These are phyloP conservation scores for Colletotrichum sansevieriae DNA, from an alignment of 2,329 filamentous ascomycete genomes.

Conservation along the genomic window DNA sequence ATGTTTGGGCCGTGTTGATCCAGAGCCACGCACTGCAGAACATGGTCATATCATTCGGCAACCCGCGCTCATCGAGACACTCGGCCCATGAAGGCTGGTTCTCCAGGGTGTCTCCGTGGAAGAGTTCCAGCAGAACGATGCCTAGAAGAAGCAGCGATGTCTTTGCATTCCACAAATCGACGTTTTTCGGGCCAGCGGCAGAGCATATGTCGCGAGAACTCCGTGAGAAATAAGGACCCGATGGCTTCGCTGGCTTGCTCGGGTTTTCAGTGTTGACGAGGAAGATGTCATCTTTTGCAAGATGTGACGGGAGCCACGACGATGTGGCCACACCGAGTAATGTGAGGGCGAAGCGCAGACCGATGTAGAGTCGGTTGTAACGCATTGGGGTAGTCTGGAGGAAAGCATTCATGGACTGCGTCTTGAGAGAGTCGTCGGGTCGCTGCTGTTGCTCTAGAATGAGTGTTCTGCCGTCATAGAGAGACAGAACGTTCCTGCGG, in stretches of 20 bases:
- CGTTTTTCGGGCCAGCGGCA: accelerated
- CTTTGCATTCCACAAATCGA: conserved; percentile 9
- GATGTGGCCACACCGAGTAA: conserved; percentile 21
- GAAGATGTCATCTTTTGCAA: conserved; percentile 2
- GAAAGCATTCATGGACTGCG: neutral
- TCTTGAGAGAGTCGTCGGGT: neutral
- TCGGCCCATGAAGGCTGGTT: conserved; percentile 25
- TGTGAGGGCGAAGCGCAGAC: conserved; percentile 15
- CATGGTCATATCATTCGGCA: conserved; percentile 15
- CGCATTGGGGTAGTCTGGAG: neutral
- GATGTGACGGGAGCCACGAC: neutral
- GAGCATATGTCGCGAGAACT: conserved; percentile 10
- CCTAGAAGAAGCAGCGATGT: conserved; percentile 11
- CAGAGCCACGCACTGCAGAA: conserved; percentile 9
- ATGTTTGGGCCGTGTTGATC: neutral
- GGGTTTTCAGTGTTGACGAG: neutral
- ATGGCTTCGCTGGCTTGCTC: neutral
- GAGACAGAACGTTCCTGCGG: neutral
- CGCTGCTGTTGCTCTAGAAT: conserved; percentile 5
- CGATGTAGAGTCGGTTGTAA: conserved; percentile 4
- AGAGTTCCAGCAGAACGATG: conserved; percentile 14
- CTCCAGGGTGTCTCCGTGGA: conserved; percentile 31
- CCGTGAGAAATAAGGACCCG: neutral
- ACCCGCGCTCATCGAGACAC: conserved; percentile 2
- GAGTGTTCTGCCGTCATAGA: neutral